Percentiles rank a stretch among this genome's conserved stretches.
phyloP scores from a whole-genome alignment of 257 asterid species.

The Solanum corneliomulleri region DNA sequence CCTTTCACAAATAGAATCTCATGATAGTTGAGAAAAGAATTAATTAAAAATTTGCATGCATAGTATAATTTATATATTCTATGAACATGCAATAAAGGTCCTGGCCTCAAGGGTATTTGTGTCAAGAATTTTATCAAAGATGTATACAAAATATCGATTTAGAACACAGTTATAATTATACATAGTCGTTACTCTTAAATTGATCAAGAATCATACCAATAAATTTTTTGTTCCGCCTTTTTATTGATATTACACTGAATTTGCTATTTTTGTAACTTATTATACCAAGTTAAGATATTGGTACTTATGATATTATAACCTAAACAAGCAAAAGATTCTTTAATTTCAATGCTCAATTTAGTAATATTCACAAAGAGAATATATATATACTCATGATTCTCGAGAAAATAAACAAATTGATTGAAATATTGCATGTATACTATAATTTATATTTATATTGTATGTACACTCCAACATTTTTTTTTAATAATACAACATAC shows the following conservation, averaged over 20 bases:
- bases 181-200: no score
- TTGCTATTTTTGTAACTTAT: neutral
- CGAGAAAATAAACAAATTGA: neutral
- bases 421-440: neutral
- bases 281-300: neutral
- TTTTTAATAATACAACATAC: neutral
- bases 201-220: neutral
- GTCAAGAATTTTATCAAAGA: no score
- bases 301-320: neutral
- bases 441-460: neutral
- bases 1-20: neutral
- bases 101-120: neutral
- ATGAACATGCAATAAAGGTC: neutral
- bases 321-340: neutral
- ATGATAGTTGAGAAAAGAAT: neutral
- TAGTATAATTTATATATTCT: neutral
- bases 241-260: fast-evolving
- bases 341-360: no score
- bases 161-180: no score
- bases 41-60: neutral
- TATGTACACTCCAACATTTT: neutral
- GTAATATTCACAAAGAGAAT: no score
- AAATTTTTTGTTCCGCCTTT: no score
- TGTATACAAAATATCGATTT: no score
- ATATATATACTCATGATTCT: neutral